These are phyloP conservation scores for Irpex rosettiformis DNA, from an alignment of 1,284 basidiomycete species.

Conservation along the genomic window DNA sequence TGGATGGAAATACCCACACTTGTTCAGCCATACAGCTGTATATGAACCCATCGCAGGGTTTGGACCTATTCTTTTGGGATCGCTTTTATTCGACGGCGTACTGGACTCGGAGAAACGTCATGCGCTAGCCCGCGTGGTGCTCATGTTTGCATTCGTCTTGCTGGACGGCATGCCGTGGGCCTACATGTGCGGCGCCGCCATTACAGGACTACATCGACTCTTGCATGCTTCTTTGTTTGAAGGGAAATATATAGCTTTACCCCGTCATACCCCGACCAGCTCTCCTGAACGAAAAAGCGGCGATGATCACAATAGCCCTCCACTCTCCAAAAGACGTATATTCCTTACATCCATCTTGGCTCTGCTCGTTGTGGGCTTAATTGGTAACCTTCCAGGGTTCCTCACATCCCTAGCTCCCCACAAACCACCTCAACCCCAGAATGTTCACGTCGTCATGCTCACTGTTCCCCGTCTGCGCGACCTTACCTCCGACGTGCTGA, in stretches of 20 bases:
- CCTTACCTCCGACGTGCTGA: slow-evolving; percentile 10
- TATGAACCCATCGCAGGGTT: slow-evolving; percentile 12
- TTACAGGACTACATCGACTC: slow-evolving; percentile 6
- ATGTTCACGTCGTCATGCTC: slow-evolving; percentile 13
- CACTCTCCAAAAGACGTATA: background rate
- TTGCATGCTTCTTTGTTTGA: background rate
- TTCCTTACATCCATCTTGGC: background rate
- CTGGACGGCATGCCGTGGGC: slow-evolving; percentile 9
- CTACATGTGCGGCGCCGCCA: slow-evolving; percentile 7
- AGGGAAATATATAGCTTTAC: background rate
- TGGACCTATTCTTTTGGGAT: slow-evolving; percentile 8
- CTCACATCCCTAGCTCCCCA: background rate
- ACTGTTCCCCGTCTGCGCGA: slow-evolving; percentile 9
- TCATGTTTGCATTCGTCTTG: background rate
- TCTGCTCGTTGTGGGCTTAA: background rate
- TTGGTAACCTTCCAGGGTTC: background rate
- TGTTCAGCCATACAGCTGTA: slow-evolving; percentile 9
- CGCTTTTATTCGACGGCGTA: slow-evolving; percentile 7
- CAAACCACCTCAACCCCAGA: background rate
- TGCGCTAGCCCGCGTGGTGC: background rate
- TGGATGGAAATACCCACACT: slow-evolving; percentile 8
- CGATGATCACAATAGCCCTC: background rate
- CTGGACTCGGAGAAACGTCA: background rate
- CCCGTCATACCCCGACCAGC: background rate
- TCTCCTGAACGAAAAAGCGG: background rate